phyloP scores from a whole-genome alignment of 306 rosid genomes.

The Rosa lucieae region DNA sequence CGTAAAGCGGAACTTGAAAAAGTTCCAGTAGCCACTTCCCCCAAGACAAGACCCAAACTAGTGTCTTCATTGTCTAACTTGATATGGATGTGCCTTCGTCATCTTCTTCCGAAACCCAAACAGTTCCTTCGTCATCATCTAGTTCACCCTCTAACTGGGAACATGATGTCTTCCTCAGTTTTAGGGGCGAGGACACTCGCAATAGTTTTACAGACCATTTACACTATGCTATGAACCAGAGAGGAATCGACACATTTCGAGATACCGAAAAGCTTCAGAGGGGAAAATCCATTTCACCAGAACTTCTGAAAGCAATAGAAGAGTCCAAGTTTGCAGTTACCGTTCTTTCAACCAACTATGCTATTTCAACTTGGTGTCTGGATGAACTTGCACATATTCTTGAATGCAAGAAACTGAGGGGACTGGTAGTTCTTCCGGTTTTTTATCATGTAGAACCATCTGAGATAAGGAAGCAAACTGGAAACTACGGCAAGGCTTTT shows the following conservation, averaged over 20 bases:
- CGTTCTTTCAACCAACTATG: not conserved
- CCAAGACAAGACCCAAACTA: no score
- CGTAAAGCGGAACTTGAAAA: no score
- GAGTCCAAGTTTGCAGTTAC: not conserved
- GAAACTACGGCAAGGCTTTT: not conserved
- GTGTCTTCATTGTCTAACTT: no score
- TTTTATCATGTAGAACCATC: not conserved
- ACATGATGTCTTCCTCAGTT: no score
- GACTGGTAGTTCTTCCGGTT: not conserved
- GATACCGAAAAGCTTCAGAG: not conserved
- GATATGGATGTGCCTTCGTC: no score
- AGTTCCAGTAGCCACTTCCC: no score
- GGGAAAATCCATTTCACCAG: not conserved
- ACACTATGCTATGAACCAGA: not conserved
- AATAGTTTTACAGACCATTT: not conserved
- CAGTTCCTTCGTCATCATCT: no score
- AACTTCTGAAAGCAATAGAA: not conserved
- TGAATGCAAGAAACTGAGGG: not conserved
- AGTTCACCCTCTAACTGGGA: no score
- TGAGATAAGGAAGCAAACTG: not conserved
- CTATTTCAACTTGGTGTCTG: not conserved
- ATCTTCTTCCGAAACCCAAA: no score
- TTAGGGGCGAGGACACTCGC: not conserved
- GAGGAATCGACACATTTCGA: not conserved
- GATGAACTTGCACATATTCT: not conserved